These are phyloP conservation scores for Kazachstania viticola DNA, from an alignment of 805 yeast genomes.

Conservation along the genomic window DNA sequence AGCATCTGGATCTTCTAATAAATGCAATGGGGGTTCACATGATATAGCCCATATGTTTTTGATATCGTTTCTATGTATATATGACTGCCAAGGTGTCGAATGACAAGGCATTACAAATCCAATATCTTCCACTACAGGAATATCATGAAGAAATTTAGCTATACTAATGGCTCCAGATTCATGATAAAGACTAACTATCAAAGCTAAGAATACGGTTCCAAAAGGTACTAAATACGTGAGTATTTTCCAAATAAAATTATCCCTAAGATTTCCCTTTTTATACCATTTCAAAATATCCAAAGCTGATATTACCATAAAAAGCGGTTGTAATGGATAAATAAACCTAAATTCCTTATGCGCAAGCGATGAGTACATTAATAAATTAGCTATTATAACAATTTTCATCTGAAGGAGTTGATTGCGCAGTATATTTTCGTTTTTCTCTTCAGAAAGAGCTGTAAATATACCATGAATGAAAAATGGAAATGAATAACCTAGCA, in stretches of 20 bases:
- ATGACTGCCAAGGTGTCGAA: constrained; percentile 91
- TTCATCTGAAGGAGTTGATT: constrained; percentile 16
- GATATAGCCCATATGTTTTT: constrained; percentile 62
- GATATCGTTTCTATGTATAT: constrained; percentile 49
- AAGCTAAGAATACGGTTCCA: constrained; percentile 12
- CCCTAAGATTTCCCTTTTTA: constrained; percentile 3
- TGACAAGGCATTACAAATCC: constrained; percentile 95
- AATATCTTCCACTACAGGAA: constrained; percentile 34
- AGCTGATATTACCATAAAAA: constrained; percentile 44
- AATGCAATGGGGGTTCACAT: constrained; percentile 76
- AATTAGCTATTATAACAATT: constrained; percentile 31
- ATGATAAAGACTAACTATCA: constrained; percentile 35
- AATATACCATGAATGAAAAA: constrained; percentile 37
- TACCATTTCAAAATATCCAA: constrained; percentile 18
- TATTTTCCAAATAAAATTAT: too few species aligned
- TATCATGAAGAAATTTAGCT: constrained; percentile 37
- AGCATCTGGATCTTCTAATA: constrained; percentile 24
- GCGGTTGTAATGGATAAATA: constrained; percentile 74
- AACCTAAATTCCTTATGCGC: constrained; percentile 88
- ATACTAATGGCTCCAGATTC: constrained; percentile 81
- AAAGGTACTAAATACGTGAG: neutral
- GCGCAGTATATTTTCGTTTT: constrained; percentile 6
- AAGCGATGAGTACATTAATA: constrained; percentile 49
- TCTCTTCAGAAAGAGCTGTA: constrained; percentile 2
- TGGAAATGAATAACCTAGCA: constrained; percentile 58